These are phyloP conservation scores for Piper longum DNA, from an alignment of 164 flowering plant genomes.

Conservation along the genomic window DNA sequence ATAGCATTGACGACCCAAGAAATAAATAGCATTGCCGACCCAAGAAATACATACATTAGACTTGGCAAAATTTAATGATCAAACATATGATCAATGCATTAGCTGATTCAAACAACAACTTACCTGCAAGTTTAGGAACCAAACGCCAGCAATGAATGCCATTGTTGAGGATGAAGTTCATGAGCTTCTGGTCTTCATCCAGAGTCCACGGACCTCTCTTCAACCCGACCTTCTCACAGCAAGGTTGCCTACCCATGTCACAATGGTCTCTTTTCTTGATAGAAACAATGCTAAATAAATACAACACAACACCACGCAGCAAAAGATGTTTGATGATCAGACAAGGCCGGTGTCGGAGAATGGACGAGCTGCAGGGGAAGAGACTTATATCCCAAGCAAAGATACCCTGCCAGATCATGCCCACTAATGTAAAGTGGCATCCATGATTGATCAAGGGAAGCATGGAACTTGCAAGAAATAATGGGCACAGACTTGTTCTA, in stretches of 20 bases:
- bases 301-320: neutral
- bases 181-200: constrained; percentile 74
- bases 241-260: constrained; percentile 66
- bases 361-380: constrained; percentile 10
- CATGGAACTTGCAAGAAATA: constrained; percentile 4
- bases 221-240: constrained; percentile 66
- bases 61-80: neutral
- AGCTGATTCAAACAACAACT: no score
- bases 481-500: neutral
- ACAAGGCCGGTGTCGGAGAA: constrained; percentile 6
- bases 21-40: neutral
- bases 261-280: neutral
- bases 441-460: constrained; percentile 27
- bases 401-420: constrained; percentile 51
- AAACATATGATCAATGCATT: constrained; percentile 2
- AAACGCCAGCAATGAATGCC: constrained; percentile 70
- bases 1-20: neutral
- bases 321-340: neutral
- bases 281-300: neutral
- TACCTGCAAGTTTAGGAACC: constrained; percentile 83
- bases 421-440: constrained; percentile 13
- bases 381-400: constrained; percentile 23
- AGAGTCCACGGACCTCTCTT: constrained; percentile 76
- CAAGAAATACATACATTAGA: neutral
- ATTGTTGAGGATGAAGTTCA: constrained; percentile 60